phyloP scores from a whole-genome alignment of 2,329 filamentous ascomycete species.

The Purpureocillium takamizusanense region DNA sequence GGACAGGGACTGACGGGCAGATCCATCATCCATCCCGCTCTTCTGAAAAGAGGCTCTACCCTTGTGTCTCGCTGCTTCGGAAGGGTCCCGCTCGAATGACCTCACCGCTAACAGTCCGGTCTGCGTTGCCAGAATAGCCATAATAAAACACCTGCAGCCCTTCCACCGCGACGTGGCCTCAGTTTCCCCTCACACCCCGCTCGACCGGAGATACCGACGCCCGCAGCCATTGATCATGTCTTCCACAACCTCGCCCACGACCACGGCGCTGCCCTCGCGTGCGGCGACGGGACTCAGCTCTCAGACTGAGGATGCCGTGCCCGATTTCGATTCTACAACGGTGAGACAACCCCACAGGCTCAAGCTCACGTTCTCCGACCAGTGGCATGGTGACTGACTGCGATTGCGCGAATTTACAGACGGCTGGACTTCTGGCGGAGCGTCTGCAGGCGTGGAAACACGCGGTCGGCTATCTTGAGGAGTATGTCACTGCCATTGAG shows the following conservation, averaged over 20 bases:
- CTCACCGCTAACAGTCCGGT: slow-evolving; percentile 1
- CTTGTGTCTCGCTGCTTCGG: no score
- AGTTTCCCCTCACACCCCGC: not conserved
- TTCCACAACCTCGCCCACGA: slow-evolving; percentile 19
- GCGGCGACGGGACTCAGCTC: slow-evolving; percentile 35
- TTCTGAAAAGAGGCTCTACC: no score
- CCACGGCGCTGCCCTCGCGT: slow-evolving; percentile 32
- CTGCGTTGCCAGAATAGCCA: no score
- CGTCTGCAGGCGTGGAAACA: slow-evolving; percentile 94
- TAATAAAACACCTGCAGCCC: not conserved
- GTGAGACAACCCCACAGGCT: slow-evolving; percentile 27
- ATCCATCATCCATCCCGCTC: no score
- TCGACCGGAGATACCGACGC: not conserved
- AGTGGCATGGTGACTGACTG: not conserved
- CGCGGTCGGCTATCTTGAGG: slow-evolving; percentile 81
- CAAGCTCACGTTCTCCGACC: no score
- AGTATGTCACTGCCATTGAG: slow-evolving; percentile 77
- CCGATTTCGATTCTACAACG: slow-evolving; percentile 48
- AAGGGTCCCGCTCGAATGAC: no score
- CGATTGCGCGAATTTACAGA: slow-evolving; percentile 32
- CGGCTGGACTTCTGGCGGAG: slow-evolving; percentile 73
- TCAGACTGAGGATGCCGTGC: slow-evolving; percentile 48
- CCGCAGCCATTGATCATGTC: slow-evolving; percentile 12
- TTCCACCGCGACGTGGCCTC: not conserved
- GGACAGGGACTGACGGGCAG: no score